These are phyloP conservation scores for Fusarium brevicatenulatum DNA, from an alignment of 2,329 filamentous ascomycete species.

Conservation along the genomic window DNA sequence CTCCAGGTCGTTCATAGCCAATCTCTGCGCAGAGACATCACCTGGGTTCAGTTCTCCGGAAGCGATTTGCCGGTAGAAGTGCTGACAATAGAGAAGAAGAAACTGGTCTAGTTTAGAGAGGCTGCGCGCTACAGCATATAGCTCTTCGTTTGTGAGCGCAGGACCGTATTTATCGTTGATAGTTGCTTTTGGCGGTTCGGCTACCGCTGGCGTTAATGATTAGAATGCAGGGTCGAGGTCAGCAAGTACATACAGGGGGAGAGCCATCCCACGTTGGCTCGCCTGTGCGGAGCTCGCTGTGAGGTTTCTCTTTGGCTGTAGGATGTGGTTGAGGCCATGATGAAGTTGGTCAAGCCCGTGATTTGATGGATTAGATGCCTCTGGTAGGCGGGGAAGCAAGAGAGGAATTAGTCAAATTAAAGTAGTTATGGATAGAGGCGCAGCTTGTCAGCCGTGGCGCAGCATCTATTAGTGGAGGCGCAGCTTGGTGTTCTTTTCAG, in stretches of 20 bases:
- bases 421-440: background rate
- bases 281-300: background rate
- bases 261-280: background rate
- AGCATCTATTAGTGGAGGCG: background rate
- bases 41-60: background rate
- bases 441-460: background rate
- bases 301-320: background rate
- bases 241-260: background rate
- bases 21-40: rapidly evolving
- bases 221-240: no score
- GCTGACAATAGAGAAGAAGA: background rate
- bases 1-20: background rate
- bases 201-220: background rate
- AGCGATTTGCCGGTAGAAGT: background rate
- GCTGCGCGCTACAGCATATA: background rate
- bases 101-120: background rate
- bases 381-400: background rate
- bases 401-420: background rate
- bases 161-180: background rate
- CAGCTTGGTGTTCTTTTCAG: rapidly evolving
- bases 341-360: no score
- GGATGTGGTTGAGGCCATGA: background rate
- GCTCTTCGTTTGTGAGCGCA: background rate
- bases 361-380: background rate
- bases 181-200: background rate